Percentiles rank a stretch among this genome's conserved stretches.
phyloP scores from a whole-genome alignment of 1,284 basidiomycete genomes.

The Marasmius sp. region DNA sequence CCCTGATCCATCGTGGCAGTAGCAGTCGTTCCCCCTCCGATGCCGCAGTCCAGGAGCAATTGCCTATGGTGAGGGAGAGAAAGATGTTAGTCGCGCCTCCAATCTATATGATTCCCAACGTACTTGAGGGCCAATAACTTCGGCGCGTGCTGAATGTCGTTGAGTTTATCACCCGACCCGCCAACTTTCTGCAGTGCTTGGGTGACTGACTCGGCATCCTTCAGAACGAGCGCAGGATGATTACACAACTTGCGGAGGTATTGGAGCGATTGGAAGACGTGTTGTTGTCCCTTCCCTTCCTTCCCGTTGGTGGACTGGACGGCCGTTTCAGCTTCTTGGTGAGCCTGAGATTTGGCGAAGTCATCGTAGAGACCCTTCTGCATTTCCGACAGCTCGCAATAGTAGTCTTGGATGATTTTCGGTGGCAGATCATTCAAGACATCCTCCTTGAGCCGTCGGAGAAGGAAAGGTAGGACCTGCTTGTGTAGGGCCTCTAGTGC shows the following conservation, averaged over 20 bases:
- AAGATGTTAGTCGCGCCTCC: conserved; percentile 4
- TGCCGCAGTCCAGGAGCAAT: conserved; percentile 92
- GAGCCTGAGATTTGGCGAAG: conserved; percentile 82
- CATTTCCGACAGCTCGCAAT: conserved; percentile 94
- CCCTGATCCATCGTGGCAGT: conserved; percentile 42
- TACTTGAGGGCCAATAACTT: conserved; percentile 91
- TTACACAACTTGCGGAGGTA: conserved; percentile 98
- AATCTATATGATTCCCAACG: conserved; percentile 23
- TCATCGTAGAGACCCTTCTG: conserved; percentile 95
- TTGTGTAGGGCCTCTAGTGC: conserved; percentile 97
- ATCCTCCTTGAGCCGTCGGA: conserved; percentile 96
- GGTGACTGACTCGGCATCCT: conserved; percentile 61
- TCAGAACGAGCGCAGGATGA: conserved; percentile 90
- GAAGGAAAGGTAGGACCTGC: conserved; percentile 97
- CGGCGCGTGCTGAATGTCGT: conserved; percentile 89
- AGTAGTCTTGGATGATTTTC: conserved; percentile 99
- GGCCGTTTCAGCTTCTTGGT: conserved; percentile 61
- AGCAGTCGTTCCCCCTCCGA: conserved; percentile 67
- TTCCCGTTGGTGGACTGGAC: conserved; percentile 48
- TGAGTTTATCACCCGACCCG: conserved; percentile 45
- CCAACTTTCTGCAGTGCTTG: conserved; percentile 64
- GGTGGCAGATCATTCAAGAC: conserved; percentile 95
- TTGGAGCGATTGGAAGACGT: conserved; percentile 95
- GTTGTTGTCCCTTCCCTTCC: conserved; percentile 61
- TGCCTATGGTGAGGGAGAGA: conserved; percentile 55